phyloP scores from a whole-genome alignment of 1,139 yeast species.

The Sugiyamaella sp. region DNA sequence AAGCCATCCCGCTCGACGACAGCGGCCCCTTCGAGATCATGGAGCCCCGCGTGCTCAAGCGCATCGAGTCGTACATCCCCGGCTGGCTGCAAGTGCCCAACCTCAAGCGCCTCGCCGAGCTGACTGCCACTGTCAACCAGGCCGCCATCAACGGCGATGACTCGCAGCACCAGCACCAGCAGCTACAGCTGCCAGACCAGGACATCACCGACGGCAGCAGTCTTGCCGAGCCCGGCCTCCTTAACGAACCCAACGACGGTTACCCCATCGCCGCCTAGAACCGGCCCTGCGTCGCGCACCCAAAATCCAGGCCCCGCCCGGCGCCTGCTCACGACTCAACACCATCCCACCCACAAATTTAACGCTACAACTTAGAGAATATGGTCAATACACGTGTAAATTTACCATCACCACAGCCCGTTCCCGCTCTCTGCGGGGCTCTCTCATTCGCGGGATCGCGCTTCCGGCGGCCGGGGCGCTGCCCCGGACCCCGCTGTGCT shows the following conservation, averaged over 20 bases:
- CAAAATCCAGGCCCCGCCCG: no score
- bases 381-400: background rate
- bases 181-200: slow-evolving; percentile 10
- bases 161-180: background rate
- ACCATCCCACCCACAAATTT: background rate
- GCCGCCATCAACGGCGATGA: slow-evolving; percentile 20
- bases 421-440: background rate
- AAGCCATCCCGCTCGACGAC: slow-evolving; percentile 60
- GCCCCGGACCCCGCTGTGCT: no score
- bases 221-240: slow-evolving; percentile 11
- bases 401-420: background rate
- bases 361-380: background rate
- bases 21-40: slow-evolving; percentile 87
- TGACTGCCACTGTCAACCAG: slow-evolving; percentile 60
- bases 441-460: no score
- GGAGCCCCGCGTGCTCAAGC: slow-evolving; percentile 79
- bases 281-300: background rate
- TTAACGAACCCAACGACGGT: slow-evolving; percentile 14
- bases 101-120: slow-evolving; percentile 83
- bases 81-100: slow-evolving; percentile 91
- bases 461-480: no score
- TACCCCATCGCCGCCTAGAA: slow-evolving; percentile 17
- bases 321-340: background rate
- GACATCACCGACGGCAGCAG: slow-evolving; percentile 21
- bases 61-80: slow-evolving; percentile 96